Conservation (phyloP, 163 green algal species). For the Prototheca cutis region DNA sequence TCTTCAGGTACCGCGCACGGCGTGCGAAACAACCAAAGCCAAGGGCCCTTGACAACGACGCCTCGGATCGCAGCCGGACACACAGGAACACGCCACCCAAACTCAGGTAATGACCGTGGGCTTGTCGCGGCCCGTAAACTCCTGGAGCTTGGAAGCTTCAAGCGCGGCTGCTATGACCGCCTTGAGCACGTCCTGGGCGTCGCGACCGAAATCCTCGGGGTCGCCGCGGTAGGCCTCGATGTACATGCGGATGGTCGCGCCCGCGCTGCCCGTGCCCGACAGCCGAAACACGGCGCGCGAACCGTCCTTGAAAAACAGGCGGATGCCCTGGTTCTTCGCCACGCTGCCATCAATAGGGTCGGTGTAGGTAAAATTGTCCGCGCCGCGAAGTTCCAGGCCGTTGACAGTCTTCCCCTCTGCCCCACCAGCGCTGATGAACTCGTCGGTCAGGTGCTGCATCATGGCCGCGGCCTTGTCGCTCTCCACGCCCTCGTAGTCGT, state of each 20-base stretch:
- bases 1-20: no score
- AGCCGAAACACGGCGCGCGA: conserved; percentile 95
- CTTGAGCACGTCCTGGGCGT: conserved; percentile 34
- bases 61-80: no score
- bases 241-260: conserved; percentile 93
- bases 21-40: no score
- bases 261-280: conserved; percentile 68
- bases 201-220: conserved; percentile 28
- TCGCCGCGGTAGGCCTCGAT: conserved; percentile 95
- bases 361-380: conserved; percentile 96
- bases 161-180: conserved; percentile 35
- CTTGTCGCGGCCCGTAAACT: conserved; percentile 89
- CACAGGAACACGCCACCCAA: no score
- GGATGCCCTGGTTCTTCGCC: conserved; percentile 85
- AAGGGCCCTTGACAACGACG: no score
- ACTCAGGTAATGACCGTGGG: conserved; percentile 94
- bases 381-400: conserved; percentile 64
- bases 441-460: conserved; percentile 66
- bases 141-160: conserved; percentile 49
- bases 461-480: conserved; percentile 69
- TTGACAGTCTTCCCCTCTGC: background rate
- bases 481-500: conserved; percentile 92
- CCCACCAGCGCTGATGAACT: conserved; percentile 40
- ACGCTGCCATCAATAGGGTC: conserved; percentile 95
- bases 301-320: conserved; percentile 93